Percentiles rank a stretch among this genome's conserved stretches.
Conservation (phyloP, 2,329 filamentous ascomycete species). For the Colletotrichum tropicicola region DNA sequence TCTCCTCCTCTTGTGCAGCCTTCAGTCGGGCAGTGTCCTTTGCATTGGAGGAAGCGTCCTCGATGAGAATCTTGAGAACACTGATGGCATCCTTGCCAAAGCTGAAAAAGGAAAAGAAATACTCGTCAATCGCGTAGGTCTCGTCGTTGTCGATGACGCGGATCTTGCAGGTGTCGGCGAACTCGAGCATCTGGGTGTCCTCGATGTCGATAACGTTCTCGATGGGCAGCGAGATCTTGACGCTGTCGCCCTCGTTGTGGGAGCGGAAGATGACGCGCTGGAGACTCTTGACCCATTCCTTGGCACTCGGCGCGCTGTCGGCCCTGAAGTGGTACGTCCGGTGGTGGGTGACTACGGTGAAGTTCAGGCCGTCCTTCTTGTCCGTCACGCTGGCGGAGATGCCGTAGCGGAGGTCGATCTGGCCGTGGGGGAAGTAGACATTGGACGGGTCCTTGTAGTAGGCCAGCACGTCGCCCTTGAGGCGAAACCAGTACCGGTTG, state of each 20-base stretch:
- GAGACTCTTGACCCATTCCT: conserved; percentile 94
- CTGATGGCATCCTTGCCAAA: conserved; percentile 85
- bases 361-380: conserved; percentile 79
- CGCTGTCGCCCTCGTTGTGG: conserved; percentile 95
- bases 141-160: conserved; percentile 93
- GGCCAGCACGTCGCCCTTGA: conserved; percentile 91
- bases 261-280: conserved; percentile 96
- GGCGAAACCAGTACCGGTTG: conserved; percentile 89
- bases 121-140: conserved; percentile 96
- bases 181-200: conserved; percentile 88
- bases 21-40: conserved; percentile 14
- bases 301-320: conserved; percentile 86
- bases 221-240: conserved; percentile 93
- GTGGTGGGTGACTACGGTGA: conserved; percentile 83
- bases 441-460: conserved; percentile 88
- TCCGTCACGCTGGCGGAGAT: conserved; percentile 85
- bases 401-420: conserved; percentile 91
- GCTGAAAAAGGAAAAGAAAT: conserved; percentile 96
- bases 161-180: conserved; percentile 93
- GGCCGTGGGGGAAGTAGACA: conserved; percentile 89
- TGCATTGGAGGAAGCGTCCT: conserved; percentile 61
- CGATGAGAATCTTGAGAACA: conserved; percentile 77
- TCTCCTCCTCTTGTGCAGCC: conserved; percentile 11
- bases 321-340: conserved; percentile 88
- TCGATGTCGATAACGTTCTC: conserved; percentile 92